Conservation (phyloP, 1,284 basidiomycete species). For the Pseudozyma tsukubaensis region DNA sequence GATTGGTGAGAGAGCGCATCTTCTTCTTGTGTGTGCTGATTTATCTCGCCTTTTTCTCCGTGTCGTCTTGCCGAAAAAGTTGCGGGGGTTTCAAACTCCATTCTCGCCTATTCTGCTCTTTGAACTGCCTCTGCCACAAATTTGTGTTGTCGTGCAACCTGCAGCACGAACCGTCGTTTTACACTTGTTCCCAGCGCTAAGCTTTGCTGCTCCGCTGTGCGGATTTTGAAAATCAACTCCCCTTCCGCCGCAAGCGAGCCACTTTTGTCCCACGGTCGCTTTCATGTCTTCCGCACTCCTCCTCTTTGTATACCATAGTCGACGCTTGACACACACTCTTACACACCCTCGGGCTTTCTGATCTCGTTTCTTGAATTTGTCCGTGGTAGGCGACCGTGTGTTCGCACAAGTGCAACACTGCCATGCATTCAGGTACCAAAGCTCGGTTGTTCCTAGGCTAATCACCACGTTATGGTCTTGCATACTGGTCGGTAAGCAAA, state of each 20-base stretch:
- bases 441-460: slow-evolving; percentile 29
- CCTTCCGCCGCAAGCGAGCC: slow-evolving; percentile 1
- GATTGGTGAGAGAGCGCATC: slow-evolving; percentile 1
- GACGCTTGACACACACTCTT: background rate
- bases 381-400: no score
- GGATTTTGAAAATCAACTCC: no score
- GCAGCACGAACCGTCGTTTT: no score
- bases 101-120: slow-evolving; percentile 1
- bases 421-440: slow-evolving; percentile 1
- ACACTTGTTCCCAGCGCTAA: background rate
- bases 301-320: no score
- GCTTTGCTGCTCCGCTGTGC: slow-evolving; percentile 1
- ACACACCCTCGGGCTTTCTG: no score
- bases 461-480: slow-evolving; percentile 23
- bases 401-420: background rate
- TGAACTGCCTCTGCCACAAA: no score
- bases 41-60: no score
- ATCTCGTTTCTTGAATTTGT: no score
- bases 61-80: slow-evolving; percentile 16
- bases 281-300: no score
- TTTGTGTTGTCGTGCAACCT: no score
- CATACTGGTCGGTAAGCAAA: slow-evolving; percentile 1
- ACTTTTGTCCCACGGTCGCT: background rate
- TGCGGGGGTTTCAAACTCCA: slow-evolving; percentile 9
- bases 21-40: background rate